Base-by-base conservation (phyloP, 2,329 filamentous ascomycete genomes). In the Ceratocystis ficicola region DNA sequence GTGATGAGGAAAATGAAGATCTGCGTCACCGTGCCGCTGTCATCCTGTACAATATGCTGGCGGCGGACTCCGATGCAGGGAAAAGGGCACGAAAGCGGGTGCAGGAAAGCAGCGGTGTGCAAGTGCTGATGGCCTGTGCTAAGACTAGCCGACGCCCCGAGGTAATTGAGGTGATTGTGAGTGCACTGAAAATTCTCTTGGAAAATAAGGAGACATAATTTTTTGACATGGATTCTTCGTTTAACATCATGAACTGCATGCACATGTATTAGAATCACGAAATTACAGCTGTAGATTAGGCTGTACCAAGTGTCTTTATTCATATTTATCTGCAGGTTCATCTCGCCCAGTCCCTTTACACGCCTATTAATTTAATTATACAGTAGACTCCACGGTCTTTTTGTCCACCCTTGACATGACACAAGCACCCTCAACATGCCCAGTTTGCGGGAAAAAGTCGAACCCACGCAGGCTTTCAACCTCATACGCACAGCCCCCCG, bases 361-460 rank as follows among this genome's bases (percentile, higher is more conserved):
- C n/a, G 22, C 7, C 55, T 59, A 59, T 36, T 25, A 6, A 55
- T 8, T 12, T n/a, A 17, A 32, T n/a, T 20, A 36, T 36, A 59
- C 15, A 22, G 2, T 59, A 20, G 30, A 28, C 44, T 60, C 57
- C 22, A 2, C 15, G 17, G 52, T 36, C 52, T 22, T 62, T n/a
- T 48, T 57, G 22, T 68, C 66, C 46, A 66, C 64, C 59, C 64
- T 57, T 10, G 66, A 65, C 64, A 68, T 46, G n/a, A 68, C 66
- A 50, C 66, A 68, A 28, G 61, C 84, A 59, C 86, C 84, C 73
- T 88, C 86, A 0, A 88, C 86, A 71, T 88, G 86, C 1, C 82
- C 81, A 22, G 86, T 88, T 76, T 97, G 93, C 12, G 94, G 94
- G 76, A 99, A 99, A 76, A 99, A 97, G 74, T 99, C 94, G 73